Evolutionary conservation across 2,329 filamentous ascomycete species (phyloP).

Genomic region (Dothistroma pini): DNA sequence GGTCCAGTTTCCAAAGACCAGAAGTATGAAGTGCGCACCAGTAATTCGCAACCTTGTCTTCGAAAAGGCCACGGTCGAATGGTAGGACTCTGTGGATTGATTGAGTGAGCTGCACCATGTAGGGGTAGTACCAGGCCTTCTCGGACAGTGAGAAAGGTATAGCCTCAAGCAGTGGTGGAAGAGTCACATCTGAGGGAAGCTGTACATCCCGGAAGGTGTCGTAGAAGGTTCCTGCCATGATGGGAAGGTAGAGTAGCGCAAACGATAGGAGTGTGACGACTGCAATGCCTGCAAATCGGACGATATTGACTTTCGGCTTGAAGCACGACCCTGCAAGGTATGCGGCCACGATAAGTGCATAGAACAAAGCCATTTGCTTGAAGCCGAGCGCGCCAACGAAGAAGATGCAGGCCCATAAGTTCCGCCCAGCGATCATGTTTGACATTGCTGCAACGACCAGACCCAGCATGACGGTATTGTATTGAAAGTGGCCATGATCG

Average conservation of each 20-base stretch:
- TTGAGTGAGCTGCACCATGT: slow-evolving; percentile 75
- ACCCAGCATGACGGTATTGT: slow-evolving; percentile 98
- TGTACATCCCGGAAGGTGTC: slow-evolving; percentile 63
- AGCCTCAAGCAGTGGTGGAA: slow-evolving; percentile 61
- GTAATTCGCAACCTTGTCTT: slow-evolving; percentile 98
- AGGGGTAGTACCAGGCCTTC: slow-evolving; percentile 67
- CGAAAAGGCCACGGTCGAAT: slow-evolving; percentile 91
- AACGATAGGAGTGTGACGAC: slow-evolving; percentile 71
- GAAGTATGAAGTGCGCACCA: slow-evolving; percentile 88
- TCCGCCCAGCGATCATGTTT: slow-evolving; percentile 78
- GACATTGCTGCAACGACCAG: slow-evolving; percentile 83
- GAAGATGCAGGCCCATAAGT: slow-evolving; percentile 86
- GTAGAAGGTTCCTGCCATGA: slow-evolving; percentile 68
- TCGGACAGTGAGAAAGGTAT: slow-evolving; percentile 56
- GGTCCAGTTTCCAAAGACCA: slow-evolving; percentile 69
- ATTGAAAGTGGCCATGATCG: slow-evolving; percentile 95
- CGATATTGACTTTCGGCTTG: slow-evolving; percentile 65
- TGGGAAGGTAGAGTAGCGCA: slow-evolving; percentile 67
- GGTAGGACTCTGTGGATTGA: slow-evolving; percentile 91
- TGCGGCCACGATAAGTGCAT: slow-evolving; percentile 86
- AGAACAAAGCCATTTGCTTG: slow-evolving; percentile 99
- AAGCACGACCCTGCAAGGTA: slow-evolving; percentile 85
- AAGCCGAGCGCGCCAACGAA: slow-evolving; percentile 93
- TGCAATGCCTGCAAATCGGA: slow-evolving; percentile 70
- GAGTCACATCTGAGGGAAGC: slow-evolving; percentile 47